Evolutionary conservation across 176 grass and related monocot species (phyloP), one percentile per base, ranked within the genome.

Genomic region (Guadua angustifolia): DNA sequence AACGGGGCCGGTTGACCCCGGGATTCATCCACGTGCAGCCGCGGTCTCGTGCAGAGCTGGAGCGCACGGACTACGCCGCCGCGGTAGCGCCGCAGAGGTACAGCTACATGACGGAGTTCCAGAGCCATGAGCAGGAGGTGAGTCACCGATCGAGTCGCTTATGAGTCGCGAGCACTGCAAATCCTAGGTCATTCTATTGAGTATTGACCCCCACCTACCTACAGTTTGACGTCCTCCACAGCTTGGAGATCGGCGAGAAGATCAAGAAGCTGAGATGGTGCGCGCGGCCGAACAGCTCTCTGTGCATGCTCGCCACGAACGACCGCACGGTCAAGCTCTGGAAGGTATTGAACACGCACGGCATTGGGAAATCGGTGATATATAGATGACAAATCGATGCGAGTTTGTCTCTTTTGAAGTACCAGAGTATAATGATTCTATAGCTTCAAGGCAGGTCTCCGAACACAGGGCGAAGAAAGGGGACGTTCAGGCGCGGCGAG

Each of bases 251-350:
- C 81, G 33, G 64, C 66, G 84, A 87, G 76, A 89, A 86, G 87
- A 80, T 92, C 60, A 87, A 92, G 83, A 89, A 51, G 58, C 46
- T 92, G 82, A 77, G 80, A 53, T 92, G 87, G 87, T 87, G 90
- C 73, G 72, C 78, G 53, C 70, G 44, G 62, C 67, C 87, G 44
- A 92, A 92, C 61, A 80, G 61, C 13, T 82, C 87, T 7, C 40
- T 89, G 70, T 81, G 26, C 75, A 68, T 92, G 84, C 90, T 92
- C 59, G 67, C 87, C 38, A 71, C 87, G 8, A 92, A 92, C 47
- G 87, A 92, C 75, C 81, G 82, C n/a, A 89, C 90, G 10, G 45
- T 89, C 58, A 89, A 92, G 64, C 82, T 89, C 63, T 92, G 90
- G 90, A 92, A 92, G 90, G 90, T 92, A 33, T 16, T 39, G 29